phyloP scores from a whole-genome alignment of 2,329 filamentous ascomycete genomes.

The Chaetomiaceae sp. region DNA sequence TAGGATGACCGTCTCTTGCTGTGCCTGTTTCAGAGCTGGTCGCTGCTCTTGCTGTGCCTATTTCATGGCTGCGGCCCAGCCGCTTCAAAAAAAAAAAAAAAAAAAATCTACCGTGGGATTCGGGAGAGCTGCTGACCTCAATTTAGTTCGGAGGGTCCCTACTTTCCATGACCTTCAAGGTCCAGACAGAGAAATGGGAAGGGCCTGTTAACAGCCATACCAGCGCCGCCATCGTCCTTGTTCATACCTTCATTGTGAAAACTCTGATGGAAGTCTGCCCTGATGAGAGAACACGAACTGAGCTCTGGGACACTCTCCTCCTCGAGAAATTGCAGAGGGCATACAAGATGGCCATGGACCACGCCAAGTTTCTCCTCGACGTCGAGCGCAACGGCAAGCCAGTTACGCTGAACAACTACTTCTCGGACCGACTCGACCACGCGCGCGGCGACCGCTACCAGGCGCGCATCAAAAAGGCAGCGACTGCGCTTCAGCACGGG shows the following conservation, averaged over 20 bases:
- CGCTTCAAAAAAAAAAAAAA: neutral
- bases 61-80: neutral
- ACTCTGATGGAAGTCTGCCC: constrained; percentile 39
- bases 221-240: constrained; percentile 45
- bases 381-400: constrained; percentile 46
- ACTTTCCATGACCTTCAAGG: constrained; percentile 44
- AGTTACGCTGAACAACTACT: constrained; percentile 50
- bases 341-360: constrained; percentile 46
- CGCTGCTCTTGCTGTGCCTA: neutral
- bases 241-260: constrained; percentile 48
- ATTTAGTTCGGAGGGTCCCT: constrained; percentile 36
- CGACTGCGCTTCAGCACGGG: neutral
- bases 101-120: neutral
- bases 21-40: neutral
- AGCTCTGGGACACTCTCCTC: constrained; percentile 43
- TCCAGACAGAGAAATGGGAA: constrained; percentile 54
- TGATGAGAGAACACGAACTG: constrained; percentile 39
- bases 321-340: constrained; percentile 40
- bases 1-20: neutral
- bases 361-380: constrained; percentile 48
- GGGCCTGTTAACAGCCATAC: constrained; percentile 45
- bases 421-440: constrained; percentile 28
- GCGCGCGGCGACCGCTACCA: neutral
- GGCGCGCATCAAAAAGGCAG: neutral
- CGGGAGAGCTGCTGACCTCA: neutral